phyloP scores from a whole-genome alignment of 2,329 filamentous ascomycete genomes.

The Periconia sp. region DNA sequence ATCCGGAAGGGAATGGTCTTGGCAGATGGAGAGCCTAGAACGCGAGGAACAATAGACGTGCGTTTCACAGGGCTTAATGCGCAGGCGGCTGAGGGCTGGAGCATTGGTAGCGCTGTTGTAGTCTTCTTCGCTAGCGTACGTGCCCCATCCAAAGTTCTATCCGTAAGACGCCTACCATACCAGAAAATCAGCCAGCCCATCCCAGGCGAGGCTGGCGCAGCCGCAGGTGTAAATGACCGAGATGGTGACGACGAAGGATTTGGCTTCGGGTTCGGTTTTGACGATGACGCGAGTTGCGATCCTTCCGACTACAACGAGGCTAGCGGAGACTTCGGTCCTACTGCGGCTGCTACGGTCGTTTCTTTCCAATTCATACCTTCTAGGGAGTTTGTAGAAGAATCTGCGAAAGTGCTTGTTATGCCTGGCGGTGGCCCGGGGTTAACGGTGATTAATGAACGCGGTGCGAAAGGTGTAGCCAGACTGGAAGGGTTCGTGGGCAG shows the following conservation, averaged over 20 bases:
- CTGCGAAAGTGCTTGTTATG: constrained; percentile 72
- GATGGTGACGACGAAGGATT: constrained; percentile 53
- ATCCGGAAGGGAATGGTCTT: constrained; percentile 84
- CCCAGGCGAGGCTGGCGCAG: constrained; percentile 25
- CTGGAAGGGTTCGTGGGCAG: constrained; percentile 76
- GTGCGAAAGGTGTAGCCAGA: constrained; percentile 59
- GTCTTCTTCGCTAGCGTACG: constrained; percentile 88
- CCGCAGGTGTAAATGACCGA: constrained; percentile 20
- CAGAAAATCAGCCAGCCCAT: too few relatives aligned
- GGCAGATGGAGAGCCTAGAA: constrained; percentile 63
- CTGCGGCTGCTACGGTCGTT: constrained; percentile 58
- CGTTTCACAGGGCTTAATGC: constrained; percentile 64
- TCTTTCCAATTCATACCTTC: constrained; percentile 72
- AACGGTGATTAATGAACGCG: constrained; percentile 60
- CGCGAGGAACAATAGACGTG: constrained; percentile 60
- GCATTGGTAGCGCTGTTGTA: constrained; percentile 73
- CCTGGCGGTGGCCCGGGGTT: constrained; percentile 71
- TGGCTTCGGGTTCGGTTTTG: constrained; percentile 61
- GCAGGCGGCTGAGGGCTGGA: constrained; percentile 66
- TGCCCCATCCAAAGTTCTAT: constrained; percentile 76
- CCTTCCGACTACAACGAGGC: constrained; percentile 32
- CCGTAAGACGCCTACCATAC: too few relatives aligned
- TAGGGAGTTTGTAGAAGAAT: constrained; percentile 76
- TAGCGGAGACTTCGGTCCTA: constrained; percentile 25
- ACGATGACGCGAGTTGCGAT: constrained; percentile 53